Evolutionary conservation across 768 basidiomycete species (phyloP), one percentile per base, ranked within the genome.

Genomic region (Lentinula edodes): DNA sequence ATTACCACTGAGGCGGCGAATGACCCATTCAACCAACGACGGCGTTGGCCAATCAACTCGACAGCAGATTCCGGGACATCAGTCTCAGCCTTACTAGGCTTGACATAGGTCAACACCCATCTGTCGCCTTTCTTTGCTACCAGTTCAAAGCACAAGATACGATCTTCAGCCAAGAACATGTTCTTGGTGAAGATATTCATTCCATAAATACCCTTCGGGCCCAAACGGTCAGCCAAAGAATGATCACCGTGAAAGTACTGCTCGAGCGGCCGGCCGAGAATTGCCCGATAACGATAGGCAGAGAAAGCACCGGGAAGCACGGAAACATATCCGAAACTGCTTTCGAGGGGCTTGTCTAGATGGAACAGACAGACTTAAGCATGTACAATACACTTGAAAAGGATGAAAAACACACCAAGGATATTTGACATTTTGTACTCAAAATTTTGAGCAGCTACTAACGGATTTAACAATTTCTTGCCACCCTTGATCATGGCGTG

Each of bases 391-490:
- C 20, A 2, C 39, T 41, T 10, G 50, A 62, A 50, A 20, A 8
- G 9, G 23, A 52, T 20, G 55, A 12, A 10, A 34, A 36, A 60
- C 78, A 58, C 66, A 86, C 88, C 90, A 34, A 98, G 79, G 69
- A 98, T 97, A 74, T 98, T 97, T 50, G 93, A 95, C 92, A 98
- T 96, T 77, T 94, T 97, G 78, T 97, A 97, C 76, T 95, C 94
- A 67, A 95, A 95, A 75, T 98, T 97, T 73, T 98, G 95, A 15
- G 95, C 94, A 7, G 95, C 95, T 35, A 98, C 83, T 53, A 95
- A 77, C 18, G 93, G 95, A 69, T 98, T 98, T 63, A 98, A 72
- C 28, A 98, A 83, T 73, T 97, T 97, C 74, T 74, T 87, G 48
- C 94, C 94, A 15, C 93, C 92, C 72, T 94, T 86, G 68, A 96